Evolutionary conservation across 306 rosid species (phyloP), one percentile per base, ranked within the genome.

Genomic region (Sophora flavescens): DNA sequence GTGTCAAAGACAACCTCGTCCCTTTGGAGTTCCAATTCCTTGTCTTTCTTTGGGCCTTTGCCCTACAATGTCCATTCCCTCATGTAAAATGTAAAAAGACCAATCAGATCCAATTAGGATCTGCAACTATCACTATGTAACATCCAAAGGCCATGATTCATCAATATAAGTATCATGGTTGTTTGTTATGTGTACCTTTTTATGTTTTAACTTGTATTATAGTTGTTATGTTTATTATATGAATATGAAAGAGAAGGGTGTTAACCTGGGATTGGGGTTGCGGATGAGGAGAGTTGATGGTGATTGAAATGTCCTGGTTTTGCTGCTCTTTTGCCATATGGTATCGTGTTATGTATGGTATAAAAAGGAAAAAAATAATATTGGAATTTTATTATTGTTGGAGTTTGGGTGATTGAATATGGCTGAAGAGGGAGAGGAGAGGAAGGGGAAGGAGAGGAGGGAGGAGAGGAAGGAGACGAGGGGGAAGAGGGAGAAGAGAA

Each of bases 281-380:
- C 12, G 66, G 16, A 12, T 9, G 14, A 10, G 56, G 10, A 36
- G 70, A 59, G 72, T 77, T 70, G 69, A 58, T 68, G 63, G 60
- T 42, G 78, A 63, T 56, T 64, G 78, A 41, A 60, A 76, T 53
- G 39, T 76, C 88, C 85, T 71, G 85, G 45, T 78, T 76, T 82
- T 81, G 83, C 81, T 82, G 84, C 78, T 82, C 83, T 59, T 75
- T 81, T 61, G 87, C 86, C 88, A 88, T 87, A 42, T 51, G 50
- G 28, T 36, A 14, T 6, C 30, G 5, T 65, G 9, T 63, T 62
- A 44, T n/a, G 8, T 26, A 41, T 8, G 2, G 2, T 7, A 41
- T 7, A 41, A 8, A 41, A 8, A 41, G 22, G 22, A 1, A 8
- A 41, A 0, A 41, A 41, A 17, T 18, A 53, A 53, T 56, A 78